These are phyloP conservation scores for barley (Hordeum vulgare) DNA, from an alignment of 176 grass and related monocot species.

Conservation along the genomic window MorexV3_pseudomolecules_assembly NC_058523.1:561149239-561149738, in stretches of 20 bases:
- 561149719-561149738: constrained; percentile 62
- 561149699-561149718: constrained; percentile 57
- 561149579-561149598: constrained; percentile 52
- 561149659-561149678: constrained; percentile 43
- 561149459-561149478: constrained; percentile 51
- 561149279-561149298: not conserved
- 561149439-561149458: constrained; percentile 53
- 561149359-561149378: not conserved
- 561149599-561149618: not conserved
- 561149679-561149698: constrained; percentile 54
- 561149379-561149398: constrained; percentile 20
- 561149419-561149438: constrained; percentile 57
- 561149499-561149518: constrained; percentile 50
- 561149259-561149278: not conserved
- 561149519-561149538: constrained; percentile 22
- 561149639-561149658: not conserved
- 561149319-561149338: not conserved
- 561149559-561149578: constrained; percentile 51
- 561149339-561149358: not conserved
- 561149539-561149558: not conserved
- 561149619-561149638: not conserved
- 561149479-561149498: constrained; percentile 42
- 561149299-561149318: constrained; percentile 43
- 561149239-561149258: not conserved
- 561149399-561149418: constrained; percentile 48